Percentiles rank a stretch among this genome's conserved stretches.
Evolutionary conservation across 2,329 filamentous ascomycete species (phyloP).

Genomic region (Epichloe uncinata): DNA sequence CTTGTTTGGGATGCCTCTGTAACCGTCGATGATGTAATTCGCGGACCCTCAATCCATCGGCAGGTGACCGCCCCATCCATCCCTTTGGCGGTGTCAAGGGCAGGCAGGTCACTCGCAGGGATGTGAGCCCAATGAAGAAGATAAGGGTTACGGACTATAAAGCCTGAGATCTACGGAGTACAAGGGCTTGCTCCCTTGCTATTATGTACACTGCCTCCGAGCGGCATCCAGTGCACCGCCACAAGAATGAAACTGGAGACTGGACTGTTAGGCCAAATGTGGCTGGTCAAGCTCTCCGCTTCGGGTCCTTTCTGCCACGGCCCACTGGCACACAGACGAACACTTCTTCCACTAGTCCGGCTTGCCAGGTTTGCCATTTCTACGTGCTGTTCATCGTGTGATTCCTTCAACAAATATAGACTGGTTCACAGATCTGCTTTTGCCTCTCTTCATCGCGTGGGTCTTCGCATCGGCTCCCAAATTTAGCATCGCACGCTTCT

Average conservation of each 20-base stretch:
- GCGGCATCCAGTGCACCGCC: slow-evolving; percentile 4
- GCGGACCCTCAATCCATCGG: background rate
- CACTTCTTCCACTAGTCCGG: background rate
- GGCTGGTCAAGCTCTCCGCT: background rate
- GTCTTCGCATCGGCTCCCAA: background rate
- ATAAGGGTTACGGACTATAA: too few relatives aligned
- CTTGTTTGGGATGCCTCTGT: background rate
- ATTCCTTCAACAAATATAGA: background rate
- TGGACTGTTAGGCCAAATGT: background rate
- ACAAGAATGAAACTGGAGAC: background rate
- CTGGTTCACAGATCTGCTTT: background rate
- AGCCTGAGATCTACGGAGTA: too few relatives aligned
- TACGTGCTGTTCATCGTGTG: background rate
- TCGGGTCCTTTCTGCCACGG: background rate
- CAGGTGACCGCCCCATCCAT: too few relatives aligned
- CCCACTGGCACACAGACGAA: too few relatives aligned
- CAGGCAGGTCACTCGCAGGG: too few relatives aligned
- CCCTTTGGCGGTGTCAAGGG: too few relatives aligned
- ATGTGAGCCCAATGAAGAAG: too few relatives aligned
- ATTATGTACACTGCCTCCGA: background rate
- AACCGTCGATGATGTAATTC: slow-evolving; percentile 15
- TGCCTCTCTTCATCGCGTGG: background rate
- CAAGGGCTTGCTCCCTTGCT: background rate
- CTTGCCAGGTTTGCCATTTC: too few relatives aligned
- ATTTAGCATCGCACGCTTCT: background rate